Percentiles rank a stretch among this genome's conserved stretches.
Evolutionary conservation across 164 flowering plant genomes (phyloP).

Genomic region (Macadamia integrifolia): DNA sequence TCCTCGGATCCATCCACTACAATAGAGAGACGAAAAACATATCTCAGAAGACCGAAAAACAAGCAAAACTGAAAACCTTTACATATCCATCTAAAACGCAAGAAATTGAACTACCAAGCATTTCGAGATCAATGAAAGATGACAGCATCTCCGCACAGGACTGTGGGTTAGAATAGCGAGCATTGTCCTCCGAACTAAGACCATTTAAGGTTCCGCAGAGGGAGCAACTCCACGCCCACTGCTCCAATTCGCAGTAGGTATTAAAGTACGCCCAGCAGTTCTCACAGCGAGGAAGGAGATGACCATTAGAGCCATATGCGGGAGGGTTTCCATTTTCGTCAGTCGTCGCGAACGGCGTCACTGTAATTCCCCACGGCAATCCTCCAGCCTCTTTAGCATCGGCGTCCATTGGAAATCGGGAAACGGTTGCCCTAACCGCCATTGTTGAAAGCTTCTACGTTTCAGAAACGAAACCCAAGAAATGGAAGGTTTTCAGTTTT

Average conservation of each 20-base stretch:
- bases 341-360: constrained; percentile 72
- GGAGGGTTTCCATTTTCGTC: constrained; percentile 77
- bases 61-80: neutral
- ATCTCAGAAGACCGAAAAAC: constrained; percentile 6
- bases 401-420: constrained; percentile 66
- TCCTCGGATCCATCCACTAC: constrained; percentile 64
- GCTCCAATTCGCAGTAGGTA: constrained; percentile 80
- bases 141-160: constrained; percentile 79
- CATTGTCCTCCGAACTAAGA: constrained; percentile 51
- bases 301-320: constrained; percentile 65
- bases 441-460: constrained; percentile 23
- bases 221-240: constrained; percentile 92
- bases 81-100: neutral
- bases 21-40: neutral
- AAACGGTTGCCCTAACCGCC: constrained; percentile 81
- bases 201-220: constrained; percentile 92
- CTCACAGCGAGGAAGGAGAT: constrained; percentile 85
- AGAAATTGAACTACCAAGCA: constrained; percentile 43
- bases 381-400: constrained; percentile 74
- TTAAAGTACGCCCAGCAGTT: constrained; percentile 97
- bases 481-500: neutral
- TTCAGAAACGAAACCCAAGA: neutral
- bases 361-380: constrained; percentile 83
- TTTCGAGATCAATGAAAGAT: constrained; percentile 89
- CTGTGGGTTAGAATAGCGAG: constrained; percentile 68